Percentiles rank a stretch among this genome's conserved stretches.
Conservation (phyloP, 163 green algal genomes). For the Scenedesmus sp. region DNA sequence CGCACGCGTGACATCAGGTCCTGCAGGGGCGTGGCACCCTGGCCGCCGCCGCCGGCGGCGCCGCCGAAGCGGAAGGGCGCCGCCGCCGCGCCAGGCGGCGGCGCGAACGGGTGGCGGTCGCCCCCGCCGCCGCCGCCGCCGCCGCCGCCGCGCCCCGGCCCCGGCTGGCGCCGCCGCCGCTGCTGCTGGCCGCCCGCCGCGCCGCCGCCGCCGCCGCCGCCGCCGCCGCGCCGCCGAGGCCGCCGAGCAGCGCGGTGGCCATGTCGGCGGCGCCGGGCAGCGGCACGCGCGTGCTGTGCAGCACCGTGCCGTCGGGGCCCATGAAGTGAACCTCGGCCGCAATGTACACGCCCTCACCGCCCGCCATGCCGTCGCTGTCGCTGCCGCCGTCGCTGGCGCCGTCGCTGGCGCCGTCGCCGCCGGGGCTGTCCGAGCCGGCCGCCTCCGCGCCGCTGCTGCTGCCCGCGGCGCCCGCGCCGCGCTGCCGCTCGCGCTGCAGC, state of each 20-base stretch:
- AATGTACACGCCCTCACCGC: background rate
- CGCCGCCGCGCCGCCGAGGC: no score
- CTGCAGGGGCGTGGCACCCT: no score
- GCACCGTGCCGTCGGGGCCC: conserved; percentile 9
- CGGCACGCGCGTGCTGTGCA: conserved; percentile 1
- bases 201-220: background rate
- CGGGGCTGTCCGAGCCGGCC: background rate
- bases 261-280: background rate
- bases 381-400: background rate
- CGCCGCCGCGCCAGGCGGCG: no score
- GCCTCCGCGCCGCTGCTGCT: background rate
- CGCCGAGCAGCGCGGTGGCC: background rate
- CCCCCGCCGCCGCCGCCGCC: no score
- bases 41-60: no score
- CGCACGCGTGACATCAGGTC: no score
- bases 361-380: background rate
- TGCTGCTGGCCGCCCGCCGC: conserved; percentile 10
- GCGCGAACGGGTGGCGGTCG: no score
- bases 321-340: conserved; percentile 27
- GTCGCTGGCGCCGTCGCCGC: background rate
- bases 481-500: background rate
- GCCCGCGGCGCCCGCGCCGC: background rate
- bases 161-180: conserved; percentile 18
- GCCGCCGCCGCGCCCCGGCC: no score
- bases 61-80: no score